A percentile compares a stretch with the other conserved stretches of the same genome.
Evolutionary conservation across 345 rosid genomes (phyloP).

Genomic region (Murraya koenigii): DNA sequence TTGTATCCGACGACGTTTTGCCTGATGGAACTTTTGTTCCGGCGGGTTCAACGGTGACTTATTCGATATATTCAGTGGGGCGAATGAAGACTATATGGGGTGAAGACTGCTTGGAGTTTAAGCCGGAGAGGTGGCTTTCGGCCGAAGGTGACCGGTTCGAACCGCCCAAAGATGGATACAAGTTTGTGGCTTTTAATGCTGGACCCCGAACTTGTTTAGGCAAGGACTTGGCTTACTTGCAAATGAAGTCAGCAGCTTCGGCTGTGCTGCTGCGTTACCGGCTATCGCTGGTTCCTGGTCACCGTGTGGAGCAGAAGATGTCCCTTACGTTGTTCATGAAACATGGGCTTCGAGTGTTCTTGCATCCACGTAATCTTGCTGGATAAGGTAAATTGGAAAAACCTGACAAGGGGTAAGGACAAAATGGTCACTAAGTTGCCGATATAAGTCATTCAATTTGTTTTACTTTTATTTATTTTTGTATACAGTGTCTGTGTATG

Average conservation of each 20-base stretch:
- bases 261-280: conserved; percentile 83
- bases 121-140: conserved; percentile 82
- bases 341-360: conserved; percentile 64
- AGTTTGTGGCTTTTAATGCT: conserved; percentile 84
- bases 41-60: conserved; percentile 79
- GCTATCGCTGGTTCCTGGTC: conserved; percentile 63
- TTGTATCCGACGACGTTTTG: conserved; percentile 62
- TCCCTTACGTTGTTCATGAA: conserved; percentile 91
- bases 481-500: conserved; percentile 15
- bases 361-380: conserved; percentile 63
- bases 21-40: conserved; percentile 82
- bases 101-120: conserved; percentile 74
- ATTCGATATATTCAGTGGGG: conserved; percentile 84
- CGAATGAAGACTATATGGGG: conserved; percentile 95
- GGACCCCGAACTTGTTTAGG: conserved; percentile 95
- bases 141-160: conserved; percentile 53
- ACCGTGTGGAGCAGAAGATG: conserved; percentile 92
- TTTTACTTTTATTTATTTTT: conserved; percentile 19
- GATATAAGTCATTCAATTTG: conserved; percentile 7
- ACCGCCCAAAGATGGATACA: conserved; percentile 74
- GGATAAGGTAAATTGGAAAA: neutral
- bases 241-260: conserved; percentile 87
- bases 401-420: neutral
- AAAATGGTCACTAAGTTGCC: conserved; percentile 1
- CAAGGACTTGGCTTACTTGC: conserved; percentile 86